Base-by-base conservation (phyloP, 352 stramenopile species). In the Pythium myriotylum region DNA sequence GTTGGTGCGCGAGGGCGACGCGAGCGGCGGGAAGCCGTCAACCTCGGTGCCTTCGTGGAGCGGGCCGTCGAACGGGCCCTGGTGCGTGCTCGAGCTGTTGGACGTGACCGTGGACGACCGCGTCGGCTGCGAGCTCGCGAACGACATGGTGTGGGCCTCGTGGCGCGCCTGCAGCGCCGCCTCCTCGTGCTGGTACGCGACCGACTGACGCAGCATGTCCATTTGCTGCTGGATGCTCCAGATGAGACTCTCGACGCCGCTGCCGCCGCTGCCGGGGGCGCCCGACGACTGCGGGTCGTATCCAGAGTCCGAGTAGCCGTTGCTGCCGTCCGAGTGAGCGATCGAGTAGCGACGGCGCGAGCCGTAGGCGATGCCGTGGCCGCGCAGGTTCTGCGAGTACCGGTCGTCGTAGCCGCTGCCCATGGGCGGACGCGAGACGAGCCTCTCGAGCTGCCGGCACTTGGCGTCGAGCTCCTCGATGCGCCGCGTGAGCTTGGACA, bases 191-290 rank as follows among this genome's bases (percentile, higher is more conserved):
- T 89, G 89, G 13, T 64, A 73, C 20, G 79, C 79, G 33, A 92
- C 76, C 10, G 85, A 89, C 49, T 89, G 77, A 0, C 81, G 85
- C 42, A 94, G 71, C 69, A 82, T 79, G 52, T 89, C 76, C 82
- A 94, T 94, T 62, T 94, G 85, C 56, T 74, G 86, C 54, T 94
- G 85, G 52, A 94, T 92, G 45, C 72, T 91, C 43, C 73, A 81
- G 26, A 94, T 87, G 63, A 94, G 85, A 37, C 73, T 81, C 68
- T 91, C 84, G 8, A 91, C 82, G 14, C 76, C 76, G 39, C 81
- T 70, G 23, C 77, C 42, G 17, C 48, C 54, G 23, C 23, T 40
- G 4, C 27, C 20, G 37, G 47, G n/a, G 23, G 58, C 42, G 19
- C 47, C 29, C 29, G 29, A 35, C 29, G 29, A 35, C 5, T 35